These are phyloP conservation scores for Aegle marmelos DNA, from an alignment of 345 rosid species.

Conservation along the genomic window DNA sequence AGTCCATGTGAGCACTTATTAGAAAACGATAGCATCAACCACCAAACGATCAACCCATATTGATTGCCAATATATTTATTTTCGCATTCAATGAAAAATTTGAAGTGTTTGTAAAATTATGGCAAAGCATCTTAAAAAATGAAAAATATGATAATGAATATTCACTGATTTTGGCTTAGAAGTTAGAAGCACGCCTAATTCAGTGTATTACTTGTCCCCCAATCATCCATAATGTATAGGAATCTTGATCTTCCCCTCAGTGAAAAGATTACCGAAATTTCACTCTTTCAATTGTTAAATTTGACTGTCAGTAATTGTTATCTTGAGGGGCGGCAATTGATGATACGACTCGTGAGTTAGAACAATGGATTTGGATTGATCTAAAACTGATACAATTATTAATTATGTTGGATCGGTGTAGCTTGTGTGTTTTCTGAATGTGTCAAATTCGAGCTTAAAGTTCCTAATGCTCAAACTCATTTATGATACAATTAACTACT, in stretches of 20 bases:
- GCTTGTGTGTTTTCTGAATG: too few species aligned
- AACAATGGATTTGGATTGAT: too few species aligned
- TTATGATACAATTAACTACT: too few species aligned
- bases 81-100: neutral
- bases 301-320: too few species aligned
- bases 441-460: too few species aligned
- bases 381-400: too few species aligned
- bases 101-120: neutral
- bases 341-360: too few species aligned
- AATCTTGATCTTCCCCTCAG: neutral
- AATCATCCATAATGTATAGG: neutral
- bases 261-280: neutral
- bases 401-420: too few species aligned
- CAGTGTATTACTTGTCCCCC: neutral
- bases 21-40: neutral
- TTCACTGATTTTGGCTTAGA: neutral
- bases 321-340: too few species aligned
- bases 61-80: neutral
- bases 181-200: neutral
- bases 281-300: neutral
- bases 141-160: neutral
- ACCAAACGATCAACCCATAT: neutral
- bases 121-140: neutral
- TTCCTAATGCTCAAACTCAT: too few species aligned
- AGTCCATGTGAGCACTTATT: slow-evolving; percentile 11